Percentiles rank a stretch among this genome's conserved stretches.
Evolutionary conservation across 163 green algal species (phyloP).

Genomic region (Scenedesmus sp.): DNA sequence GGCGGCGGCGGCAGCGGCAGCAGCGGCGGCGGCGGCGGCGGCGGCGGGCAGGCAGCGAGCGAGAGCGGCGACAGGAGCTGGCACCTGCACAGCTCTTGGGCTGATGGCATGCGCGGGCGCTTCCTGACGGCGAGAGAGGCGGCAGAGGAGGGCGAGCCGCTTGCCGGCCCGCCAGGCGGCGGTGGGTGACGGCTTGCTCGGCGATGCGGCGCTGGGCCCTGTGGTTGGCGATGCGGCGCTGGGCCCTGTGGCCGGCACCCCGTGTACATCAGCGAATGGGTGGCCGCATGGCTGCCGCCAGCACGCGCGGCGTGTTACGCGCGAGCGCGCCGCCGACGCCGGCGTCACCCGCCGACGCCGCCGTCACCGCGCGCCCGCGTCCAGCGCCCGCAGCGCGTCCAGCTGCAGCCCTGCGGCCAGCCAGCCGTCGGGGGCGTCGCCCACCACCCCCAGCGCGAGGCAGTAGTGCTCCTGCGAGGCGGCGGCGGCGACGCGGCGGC

Average conservation of each 20-base stretch:
- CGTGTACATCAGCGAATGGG: too few relatives aligned
- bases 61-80: background rate
- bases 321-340: too few relatives aligned
- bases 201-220: too few relatives aligned
- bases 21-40: background rate
- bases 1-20: background rate
- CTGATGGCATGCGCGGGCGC: slow-evolving; percentile 31
- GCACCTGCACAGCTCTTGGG: slow-evolving; percentile 30
- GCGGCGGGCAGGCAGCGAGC: background rate
- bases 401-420: background rate
- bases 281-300: too few relatives aligned
- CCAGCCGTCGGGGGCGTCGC: background rate
- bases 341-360: too few relatives aligned
- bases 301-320: too few relatives aligned
- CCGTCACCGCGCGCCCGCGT: too few relatives aligned
- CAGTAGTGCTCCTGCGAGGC: slow-evolving; percentile 19
- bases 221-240: too few relatives aligned
- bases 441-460: slow-evolving; percentile 20
- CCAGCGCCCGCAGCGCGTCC: background rate
- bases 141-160: too few relatives aligned
- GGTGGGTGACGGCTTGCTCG: too few relatives aligned
- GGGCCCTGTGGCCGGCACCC: too few relatives aligned
- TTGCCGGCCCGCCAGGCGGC: too few relatives aligned
- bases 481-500: background rate
- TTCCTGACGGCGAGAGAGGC: background rate